Conservation (phyloP, 805 yeast species). For the Candida lessepsii region DNA sequence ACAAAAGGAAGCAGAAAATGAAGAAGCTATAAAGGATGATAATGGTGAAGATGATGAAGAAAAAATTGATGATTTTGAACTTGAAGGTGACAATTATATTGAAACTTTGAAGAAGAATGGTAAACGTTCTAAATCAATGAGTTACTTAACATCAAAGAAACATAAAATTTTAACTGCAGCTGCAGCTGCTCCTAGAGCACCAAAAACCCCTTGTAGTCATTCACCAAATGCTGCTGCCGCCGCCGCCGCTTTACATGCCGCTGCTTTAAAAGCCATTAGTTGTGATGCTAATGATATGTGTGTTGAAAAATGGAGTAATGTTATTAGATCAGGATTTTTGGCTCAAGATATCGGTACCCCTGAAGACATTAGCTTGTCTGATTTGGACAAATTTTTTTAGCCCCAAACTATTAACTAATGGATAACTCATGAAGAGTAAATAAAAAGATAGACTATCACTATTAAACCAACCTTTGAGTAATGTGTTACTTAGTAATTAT, state of each 20-base stretch:
- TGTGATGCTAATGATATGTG: constrained; percentile 27
- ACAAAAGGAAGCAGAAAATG: constrained; percentile 1
- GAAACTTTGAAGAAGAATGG: constrained; percentile 45
- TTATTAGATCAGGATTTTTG: constrained; percentile 73
- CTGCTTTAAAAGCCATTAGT: constrained; percentile 52
- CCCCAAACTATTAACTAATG: neutral
- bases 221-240: constrained; percentile 69
- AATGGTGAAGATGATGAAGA: constrained; percentile 14
- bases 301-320: constrained; percentile 67
- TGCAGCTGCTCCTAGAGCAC: constrained; percentile 78
- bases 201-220: constrained; percentile 57
- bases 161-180: constrained; percentile 64
- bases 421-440: neutral
- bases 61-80: constrained; percentile 37
- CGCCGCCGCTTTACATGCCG: constrained; percentile 71
- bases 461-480: constrained; percentile 6
- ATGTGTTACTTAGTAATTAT: constrained; percentile 6
- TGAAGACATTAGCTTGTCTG: constrained; percentile 73
- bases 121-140: constrained; percentile 66
- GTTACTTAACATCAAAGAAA: constrained; percentile 54
- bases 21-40: constrained; percentile 5
- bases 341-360: constrained; percentile 78
- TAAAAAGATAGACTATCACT: neutral
- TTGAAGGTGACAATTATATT: constrained; percentile 33
- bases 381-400: constrained; percentile 45